Conservation (phyloP, 176 grass and related monocot species). For the Ampelocalamus luodianensis region DNA sequence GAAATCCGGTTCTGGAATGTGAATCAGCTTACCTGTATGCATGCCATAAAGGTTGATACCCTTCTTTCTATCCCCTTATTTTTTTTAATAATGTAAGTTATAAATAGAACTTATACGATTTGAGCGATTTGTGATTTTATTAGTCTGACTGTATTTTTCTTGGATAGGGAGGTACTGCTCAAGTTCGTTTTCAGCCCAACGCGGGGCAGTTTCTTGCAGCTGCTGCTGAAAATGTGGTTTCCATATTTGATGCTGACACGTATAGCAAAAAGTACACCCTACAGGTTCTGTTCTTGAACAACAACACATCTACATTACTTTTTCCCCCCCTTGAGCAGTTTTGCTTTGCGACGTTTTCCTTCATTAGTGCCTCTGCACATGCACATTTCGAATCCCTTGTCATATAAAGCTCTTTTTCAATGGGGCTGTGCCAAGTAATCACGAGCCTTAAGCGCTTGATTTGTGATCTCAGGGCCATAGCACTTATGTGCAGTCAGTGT, state of each 20-base stretch:
- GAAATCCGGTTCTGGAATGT: conserved; percentile 93
- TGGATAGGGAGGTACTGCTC: conserved; percentile 77
- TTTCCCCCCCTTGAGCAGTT: conserved; percentile 1
- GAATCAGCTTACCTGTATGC: conserved; percentile 46
- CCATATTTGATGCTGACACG: conserved; percentile 84
- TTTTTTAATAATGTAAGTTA: background rate
- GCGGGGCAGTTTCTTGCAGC: conserved; percentile 80
- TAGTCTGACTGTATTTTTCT: conserved; percentile 26
- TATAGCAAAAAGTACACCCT: conserved; percentile 68
- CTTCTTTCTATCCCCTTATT: conserved; percentile 15
- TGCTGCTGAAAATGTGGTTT: conserved; percentile 71
- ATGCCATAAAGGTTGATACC: conserved; percentile 61
- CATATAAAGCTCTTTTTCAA: background rate
- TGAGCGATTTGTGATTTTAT: background rate
- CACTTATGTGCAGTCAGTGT: conserved; percentile 85
- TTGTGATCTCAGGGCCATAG: conserved; percentile 71
- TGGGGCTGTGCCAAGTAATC: background rate
- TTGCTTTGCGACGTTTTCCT: background rate
- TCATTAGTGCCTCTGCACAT: conserved; percentile 7
- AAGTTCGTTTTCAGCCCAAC: conserved; percentile 95
- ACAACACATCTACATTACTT: conserved; percentile 5
- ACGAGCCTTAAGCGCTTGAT: conserved; percentile 30
- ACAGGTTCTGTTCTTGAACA: conserved; percentile 59
- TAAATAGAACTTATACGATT: background rate
- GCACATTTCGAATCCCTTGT: background rate